A percentile compares a stretch with the other conserved stretches of the same genome.
These are phyloP conservation scores for Alternaria brassicae DNA, from an alignment of 2,329 filamentous ascomycete species.

Conservation along the genomic window DNA sequence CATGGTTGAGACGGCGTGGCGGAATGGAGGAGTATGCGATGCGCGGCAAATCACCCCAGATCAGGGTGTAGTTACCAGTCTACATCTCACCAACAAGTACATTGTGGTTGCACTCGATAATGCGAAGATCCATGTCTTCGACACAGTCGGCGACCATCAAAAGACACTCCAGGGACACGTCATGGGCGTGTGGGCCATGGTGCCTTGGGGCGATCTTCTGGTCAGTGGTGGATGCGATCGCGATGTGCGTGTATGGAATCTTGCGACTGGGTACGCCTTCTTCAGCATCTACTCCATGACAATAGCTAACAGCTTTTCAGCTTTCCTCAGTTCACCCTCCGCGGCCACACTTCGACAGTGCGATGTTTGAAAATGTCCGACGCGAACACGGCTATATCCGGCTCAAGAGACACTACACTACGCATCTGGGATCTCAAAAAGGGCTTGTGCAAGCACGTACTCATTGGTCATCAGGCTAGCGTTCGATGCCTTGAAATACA, in stretches of 20 bases:
- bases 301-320: conserved; percentile 27
- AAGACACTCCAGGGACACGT: conserved; percentile 93
- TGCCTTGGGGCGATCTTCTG: conserved; percentile 93
- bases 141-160: conserved; percentile 85
- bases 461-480: conserved; percentile 94
- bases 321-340: conserved; percentile 65
- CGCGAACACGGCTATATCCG: conserved; percentile 90
- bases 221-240: conserved; percentile 97
- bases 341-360: conserved; percentile 95
- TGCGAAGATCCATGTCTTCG: conserved; percentile 97
- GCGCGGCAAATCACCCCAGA: conserved; percentile 92
- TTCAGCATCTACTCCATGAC: background rate
- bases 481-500: conserved; percentile 95
- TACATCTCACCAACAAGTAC: conserved; percentile 93
- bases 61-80: conserved; percentile 92
- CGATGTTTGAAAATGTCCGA: conserved; percentile 98
- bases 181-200: conserved; percentile 99
- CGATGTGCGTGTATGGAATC: conserved; percentile 96
- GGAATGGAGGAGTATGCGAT: conserved; percentile 83
- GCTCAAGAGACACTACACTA: conserved; percentile 91
- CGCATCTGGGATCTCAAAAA: conserved; percentile 93
- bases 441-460: conserved; percentile 86
- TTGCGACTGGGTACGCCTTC: conserved; percentile 79
- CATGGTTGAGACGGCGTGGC: conserved; percentile 96
- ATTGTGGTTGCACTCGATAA: conserved; percentile 98